phyloP scores from a whole-genome alignment of 2,329 filamentous ascomycete genomes.

The Sordariomycetes sp. region DNA sequence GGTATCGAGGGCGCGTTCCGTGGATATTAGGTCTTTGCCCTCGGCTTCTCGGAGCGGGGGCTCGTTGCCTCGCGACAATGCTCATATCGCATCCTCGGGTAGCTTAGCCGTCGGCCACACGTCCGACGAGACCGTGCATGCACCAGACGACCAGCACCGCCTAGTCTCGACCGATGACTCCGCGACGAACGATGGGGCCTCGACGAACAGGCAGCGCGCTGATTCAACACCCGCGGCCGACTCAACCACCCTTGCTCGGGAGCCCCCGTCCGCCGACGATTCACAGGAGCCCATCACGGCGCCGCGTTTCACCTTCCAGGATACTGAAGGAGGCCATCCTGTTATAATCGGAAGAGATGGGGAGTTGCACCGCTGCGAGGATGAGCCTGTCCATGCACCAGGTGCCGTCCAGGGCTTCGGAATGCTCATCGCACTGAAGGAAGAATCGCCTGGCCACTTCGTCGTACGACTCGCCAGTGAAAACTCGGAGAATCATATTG shows the following conservation, averaged over 20 bases:
- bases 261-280: background rate
- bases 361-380: conserved; percentile 70
- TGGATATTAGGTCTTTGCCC: too few species aligned
- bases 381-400: conserved; percentile 83
- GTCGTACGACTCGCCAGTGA: conserved; percentile 68
- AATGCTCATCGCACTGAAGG: conserved; percentile 61
- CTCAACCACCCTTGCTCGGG: background rate
- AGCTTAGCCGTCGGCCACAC: background rate
- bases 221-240: background rate
- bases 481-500: conserved; percentile 65
- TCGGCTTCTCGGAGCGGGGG: too few species aligned
- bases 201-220: background rate
- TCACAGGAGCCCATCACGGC: background rate
- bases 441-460: conserved; percentile 58
- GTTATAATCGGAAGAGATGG: conserved; percentile 72
- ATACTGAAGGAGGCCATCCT: conserved; percentile 68
- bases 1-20: too few species aligned
- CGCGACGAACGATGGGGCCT: background rate
- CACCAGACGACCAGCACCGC: background rate
- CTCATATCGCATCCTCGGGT: too few species aligned
- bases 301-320: conserved; percentile 56
- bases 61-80: too few species aligned
- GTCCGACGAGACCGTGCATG: background rate
- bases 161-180: background rate
- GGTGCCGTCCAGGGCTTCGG: conserved; percentile 77